Base-by-base conservation (phyloP, 495 filamentous ascomycete species). In the Aeminium ludgeri region DNA sequence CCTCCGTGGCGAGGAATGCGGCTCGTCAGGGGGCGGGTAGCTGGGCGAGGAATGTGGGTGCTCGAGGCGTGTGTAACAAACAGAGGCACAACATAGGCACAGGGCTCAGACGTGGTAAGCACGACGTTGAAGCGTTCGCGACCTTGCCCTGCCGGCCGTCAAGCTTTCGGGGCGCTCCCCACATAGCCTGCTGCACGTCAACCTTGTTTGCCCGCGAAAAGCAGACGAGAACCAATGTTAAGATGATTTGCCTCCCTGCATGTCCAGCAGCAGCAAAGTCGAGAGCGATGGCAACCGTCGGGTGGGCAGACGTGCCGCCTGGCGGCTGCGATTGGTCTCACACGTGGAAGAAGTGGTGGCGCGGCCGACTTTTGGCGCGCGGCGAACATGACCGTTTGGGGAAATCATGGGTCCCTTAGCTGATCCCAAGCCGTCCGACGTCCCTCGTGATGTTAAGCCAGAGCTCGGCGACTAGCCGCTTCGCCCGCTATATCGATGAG, bases 121-220 rank as follows among this genome's bases (percentile, higher is more conserved):
- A 36, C 18, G n/a, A 17, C 20, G 19, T 18, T 36, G 11, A 16
- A n/a, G n/a, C n/a, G 23, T 25, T 25, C 23, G 23, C 23, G 8
- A 25, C 23, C 31, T 34, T 34, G 30, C 13, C 38, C 20, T 25
- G 27, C 29, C 20, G n/a, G 6, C 30, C 30, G 20, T 36, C 30
- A 25, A 36, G 40, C 16, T 15, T 28, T 32, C 20, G 40, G n/a
- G 40, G 30, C 16, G 20, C 20, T 20, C 10, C 11, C n/a, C 30
- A 20, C 16, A 34, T 15, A 38, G 32, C 30, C 45, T 43, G 42
- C 45, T 48, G 45, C 45, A 42, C 33, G 38, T 41, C 38, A 46
- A 18, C 34, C 8, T 8, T 25, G 20, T 17, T 3, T 30, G 37
- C 37, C 20, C 19, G 28, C 20, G 23, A 30, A 35, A 5, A 25